Conservation (phyloP, 768 basidiomycete species). For the Lentinula lateritia region DNA sequence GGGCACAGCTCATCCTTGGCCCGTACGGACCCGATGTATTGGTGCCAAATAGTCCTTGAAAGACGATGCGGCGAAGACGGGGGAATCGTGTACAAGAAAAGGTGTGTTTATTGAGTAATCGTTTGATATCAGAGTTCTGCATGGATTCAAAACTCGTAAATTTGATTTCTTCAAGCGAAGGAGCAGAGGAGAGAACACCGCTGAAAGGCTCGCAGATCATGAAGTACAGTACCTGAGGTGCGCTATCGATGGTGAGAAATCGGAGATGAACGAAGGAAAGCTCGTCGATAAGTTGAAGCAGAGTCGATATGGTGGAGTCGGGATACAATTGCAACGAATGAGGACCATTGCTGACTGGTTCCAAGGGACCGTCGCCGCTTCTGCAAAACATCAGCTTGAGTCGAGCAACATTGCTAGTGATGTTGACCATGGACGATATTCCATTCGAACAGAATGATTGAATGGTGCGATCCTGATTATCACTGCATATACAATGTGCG, state of each 20-base stretch:
- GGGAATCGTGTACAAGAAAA: conserved; percentile 1
- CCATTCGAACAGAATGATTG: background rate
- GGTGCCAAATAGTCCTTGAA: background rate
- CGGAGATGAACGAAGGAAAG: background rate
- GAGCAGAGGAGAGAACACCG: background rate
- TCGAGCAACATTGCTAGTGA: background rate
- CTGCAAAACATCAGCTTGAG: background rate
- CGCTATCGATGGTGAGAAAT: background rate
- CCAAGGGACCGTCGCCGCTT: background rate
- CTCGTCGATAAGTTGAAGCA: background rate
- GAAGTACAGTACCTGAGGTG: background rate
- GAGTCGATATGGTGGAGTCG: background rate
- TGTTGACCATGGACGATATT: background rate
- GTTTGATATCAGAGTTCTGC: background rate
- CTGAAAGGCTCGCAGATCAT: background rate
- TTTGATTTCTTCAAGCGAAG: background rate
- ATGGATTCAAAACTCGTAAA: background rate
- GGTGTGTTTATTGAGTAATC: background rate
- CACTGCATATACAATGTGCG: background rate
- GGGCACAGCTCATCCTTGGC: background rate
- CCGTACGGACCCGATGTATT: background rate
- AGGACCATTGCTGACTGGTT: background rate
- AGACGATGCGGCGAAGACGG: background rate
- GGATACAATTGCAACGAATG: background rate
- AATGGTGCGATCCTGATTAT: background rate